Percentiles rank a stretch among this genome's conserved stretches.
phyloP scores from a whole-genome alignment of 2,329 filamentous ascomycete species.

The Trematosphaeria pertusa region DNA sequence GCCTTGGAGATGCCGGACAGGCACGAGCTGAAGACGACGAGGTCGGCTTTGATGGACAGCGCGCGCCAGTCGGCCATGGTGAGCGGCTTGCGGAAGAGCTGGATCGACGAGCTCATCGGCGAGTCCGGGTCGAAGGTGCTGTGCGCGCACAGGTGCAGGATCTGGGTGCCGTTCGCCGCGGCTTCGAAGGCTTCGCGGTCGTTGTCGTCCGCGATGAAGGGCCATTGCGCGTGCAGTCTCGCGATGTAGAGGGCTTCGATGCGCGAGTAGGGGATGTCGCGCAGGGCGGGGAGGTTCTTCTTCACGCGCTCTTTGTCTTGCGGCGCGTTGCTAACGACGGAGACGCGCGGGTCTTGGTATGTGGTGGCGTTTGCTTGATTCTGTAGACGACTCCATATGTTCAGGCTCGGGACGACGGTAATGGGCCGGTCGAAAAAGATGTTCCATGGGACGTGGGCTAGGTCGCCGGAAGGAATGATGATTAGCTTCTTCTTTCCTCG shows the following conservation, averaged over 20 bases:
- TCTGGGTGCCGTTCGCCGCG: slow-evolving; percentile 1
- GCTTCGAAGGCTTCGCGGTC: slow-evolving; percentile 11
- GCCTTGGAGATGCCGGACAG: slow-evolving; percentile 15
- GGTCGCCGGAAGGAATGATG: slow-evolving; percentile 15
- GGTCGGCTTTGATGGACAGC: slow-evolving; percentile 12
- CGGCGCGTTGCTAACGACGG: slow-evolving; percentile 14
- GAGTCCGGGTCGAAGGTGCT: slow-evolving; percentile 11
- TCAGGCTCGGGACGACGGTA: slow-evolving; percentile 14
- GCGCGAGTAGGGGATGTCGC: slow-evolving; percentile 18
- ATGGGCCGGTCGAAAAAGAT: slow-evolving; percentile 15
- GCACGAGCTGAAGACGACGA: slow-evolving; percentile 19
- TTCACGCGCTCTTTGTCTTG: slow-evolving; percentile 3
- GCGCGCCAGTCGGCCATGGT: slow-evolving; percentile 13
- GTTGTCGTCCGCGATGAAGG: slow-evolving; percentile 14
- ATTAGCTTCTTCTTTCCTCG: slow-evolving; percentile 9
- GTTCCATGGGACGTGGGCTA: slow-evolving; percentile 18
- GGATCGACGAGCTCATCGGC: slow-evolving; percentile 10
- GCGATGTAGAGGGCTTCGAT: slow-evolving; percentile 17
- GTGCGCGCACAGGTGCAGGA: slow-evolving; percentile 20
- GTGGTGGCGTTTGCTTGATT: background rate
- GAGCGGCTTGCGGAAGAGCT: slow-evolving; percentile 14
- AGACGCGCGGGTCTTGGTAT: slow-evolving; percentile 5
- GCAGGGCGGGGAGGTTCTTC: slow-evolving; percentile 3
- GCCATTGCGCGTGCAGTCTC: slow-evolving; percentile 4
- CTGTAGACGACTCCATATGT: slow-evolving; percentile 16